Conservation (phyloP, 2,329 filamentous ascomycete species). For the Talaromyces verruculosus region DNA sequence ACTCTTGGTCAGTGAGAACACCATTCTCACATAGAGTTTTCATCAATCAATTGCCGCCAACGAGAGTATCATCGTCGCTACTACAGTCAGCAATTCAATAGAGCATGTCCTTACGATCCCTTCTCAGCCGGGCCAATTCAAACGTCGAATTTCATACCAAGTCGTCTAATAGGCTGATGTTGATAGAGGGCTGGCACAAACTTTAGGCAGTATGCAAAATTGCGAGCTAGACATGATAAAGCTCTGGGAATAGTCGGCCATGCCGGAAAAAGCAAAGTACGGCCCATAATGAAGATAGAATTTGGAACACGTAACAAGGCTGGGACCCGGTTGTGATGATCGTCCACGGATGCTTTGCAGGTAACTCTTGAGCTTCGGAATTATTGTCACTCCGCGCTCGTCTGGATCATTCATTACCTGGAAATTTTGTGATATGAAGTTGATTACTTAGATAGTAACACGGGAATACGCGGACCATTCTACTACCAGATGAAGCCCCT, state of each 20-base stretch:
- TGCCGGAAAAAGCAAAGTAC: neutral
- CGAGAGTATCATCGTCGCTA: too few species aligned
- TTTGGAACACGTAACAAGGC: neutral
- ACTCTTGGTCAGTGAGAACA: neutral
- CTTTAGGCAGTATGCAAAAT: neutral
- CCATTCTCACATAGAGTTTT: neutral
- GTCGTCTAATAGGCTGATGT: too few species aligned
- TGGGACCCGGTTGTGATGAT: neutral
- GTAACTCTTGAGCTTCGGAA: neutral
- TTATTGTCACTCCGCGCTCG: neutral
- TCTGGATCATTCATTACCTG: neutral
- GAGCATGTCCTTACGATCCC: too few species aligned
- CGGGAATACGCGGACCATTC: neutral
- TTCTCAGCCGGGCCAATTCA: too few species aligned
- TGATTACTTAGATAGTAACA: neutral
- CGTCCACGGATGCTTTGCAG: neutral
- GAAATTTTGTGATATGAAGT: neutral
- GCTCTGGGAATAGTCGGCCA: neutral
- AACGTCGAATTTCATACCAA: too few species aligned
- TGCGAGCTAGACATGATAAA: neutral
- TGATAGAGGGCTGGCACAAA: neutral
- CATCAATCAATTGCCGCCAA: too few species aligned
- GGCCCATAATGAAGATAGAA: neutral
- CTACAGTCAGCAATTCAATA: neutral
- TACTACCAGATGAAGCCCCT: neutral